Base-by-base conservation (phyloP, 805 yeast genomes). In the Millerozyma acaciae region DNA sequence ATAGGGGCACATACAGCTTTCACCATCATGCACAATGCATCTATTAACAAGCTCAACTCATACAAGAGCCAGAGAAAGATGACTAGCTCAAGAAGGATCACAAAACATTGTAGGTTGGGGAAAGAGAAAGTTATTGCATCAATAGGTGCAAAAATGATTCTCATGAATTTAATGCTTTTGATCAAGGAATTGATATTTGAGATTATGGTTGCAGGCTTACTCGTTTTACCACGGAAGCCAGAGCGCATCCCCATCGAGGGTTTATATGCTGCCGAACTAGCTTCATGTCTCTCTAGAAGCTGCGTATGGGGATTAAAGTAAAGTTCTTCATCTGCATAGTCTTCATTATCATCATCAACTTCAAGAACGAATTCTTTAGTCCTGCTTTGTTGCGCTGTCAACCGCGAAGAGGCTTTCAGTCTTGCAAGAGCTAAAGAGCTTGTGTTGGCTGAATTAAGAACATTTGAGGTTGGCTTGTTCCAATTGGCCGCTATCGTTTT, bases 1-100 rank as follows among this genome's bases (percentile, higher is more conserved):
- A 66, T 63, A 6, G 71, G 72, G 7, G 70, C 69, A 53, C 71
- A 66, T 6, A 66, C 49, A 2, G 72, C 70, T 39, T 61, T 61
- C 16, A 66, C 60, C 53, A 63, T 64, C 67, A 62, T 62, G 42
- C 71, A 65, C 16, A 66, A 39, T 1, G 72, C 71, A 43, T 65
- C 70, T 9, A 66, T 52, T 32, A 66, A 50, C 19, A 62, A 48
- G 35, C 68, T 62, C 35, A 64, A 51, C 48, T 64, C 70, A 39
- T 64, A 66, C 16, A 66, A 43, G 3, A 65, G 50, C 71, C 71
- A 66, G 43, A 61, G 40, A 38, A 66, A 66, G 6, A 65, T 53
- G 24, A 52, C 48, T 28, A 66, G 41, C 42, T 66, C 72, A 5
- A 57, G 35, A 32, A 66, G 31, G n/a, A 64, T 59, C 15, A 66